Percentiles rank a stretch among this genome's conserved stretches.
phyloP scores from a whole-genome alignment of 805 yeast species.

The Torulaspora maleeae region DNA sequence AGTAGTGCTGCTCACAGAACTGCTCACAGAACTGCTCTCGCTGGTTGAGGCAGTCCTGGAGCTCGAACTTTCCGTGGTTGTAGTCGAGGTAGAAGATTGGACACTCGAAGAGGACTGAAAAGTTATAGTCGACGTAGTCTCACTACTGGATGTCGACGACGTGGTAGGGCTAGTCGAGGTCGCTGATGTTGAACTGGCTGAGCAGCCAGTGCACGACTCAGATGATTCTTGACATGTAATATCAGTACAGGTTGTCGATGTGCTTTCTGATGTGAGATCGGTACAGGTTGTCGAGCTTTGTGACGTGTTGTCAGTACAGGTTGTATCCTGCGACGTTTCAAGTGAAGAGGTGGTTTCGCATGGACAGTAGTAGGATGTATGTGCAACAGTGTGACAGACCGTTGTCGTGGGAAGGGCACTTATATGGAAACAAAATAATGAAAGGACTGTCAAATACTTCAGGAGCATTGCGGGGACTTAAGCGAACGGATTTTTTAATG shows the following conservation, averaged over 20 bases:
- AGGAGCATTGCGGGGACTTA: conserved; percentile 6
- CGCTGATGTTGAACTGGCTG: not conserved
- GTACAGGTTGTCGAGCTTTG: not conserved
- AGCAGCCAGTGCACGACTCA: not conserved
- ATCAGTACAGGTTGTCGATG: not conserved
- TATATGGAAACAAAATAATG: not conserved
- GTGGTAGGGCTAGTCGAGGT: not conserved
- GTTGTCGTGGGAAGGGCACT: conserved; percentile 3
- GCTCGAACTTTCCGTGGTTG: not conserved
- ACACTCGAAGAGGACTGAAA: not conserved
- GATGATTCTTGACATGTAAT: not conserved
- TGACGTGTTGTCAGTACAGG: not conserved
- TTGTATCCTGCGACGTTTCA: not conserved
- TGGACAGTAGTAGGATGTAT: conserved; percentile 11
- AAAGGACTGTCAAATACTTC: not conserved
- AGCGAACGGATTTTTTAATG: not conserved
- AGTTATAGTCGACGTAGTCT: not conserved
- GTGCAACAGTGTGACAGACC: conserved; percentile 1
- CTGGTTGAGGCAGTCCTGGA: too few relatives aligned
- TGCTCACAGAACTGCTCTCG: too few relatives aligned
- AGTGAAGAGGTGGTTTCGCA: not conserved
- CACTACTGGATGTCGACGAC: not conserved
- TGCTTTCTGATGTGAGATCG: not conserved
- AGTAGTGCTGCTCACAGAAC: too few relatives aligned
- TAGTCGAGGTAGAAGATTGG: not conserved